Evolutionary conservation across 2,329 filamentous ascomycete species (phyloP).

Genomic region (Aspergillus glaucus): DNA sequence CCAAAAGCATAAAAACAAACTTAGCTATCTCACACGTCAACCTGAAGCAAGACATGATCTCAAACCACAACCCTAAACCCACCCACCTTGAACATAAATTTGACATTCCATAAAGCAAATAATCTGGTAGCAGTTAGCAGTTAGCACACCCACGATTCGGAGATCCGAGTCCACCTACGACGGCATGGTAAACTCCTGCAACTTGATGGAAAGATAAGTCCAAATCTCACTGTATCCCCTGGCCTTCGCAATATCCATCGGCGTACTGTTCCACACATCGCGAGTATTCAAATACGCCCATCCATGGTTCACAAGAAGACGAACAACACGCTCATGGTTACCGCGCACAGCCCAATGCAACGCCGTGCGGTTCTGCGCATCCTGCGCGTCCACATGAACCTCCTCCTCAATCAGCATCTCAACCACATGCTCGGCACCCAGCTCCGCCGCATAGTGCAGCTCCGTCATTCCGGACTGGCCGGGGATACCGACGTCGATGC

Average conservation of each 20-base stretch:
- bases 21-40: too few species aligned
- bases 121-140: too few species aligned
- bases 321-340: neutral
- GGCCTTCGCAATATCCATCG: neutral
- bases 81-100: too few species aligned
- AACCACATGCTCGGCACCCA: neutral
- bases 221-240: neutral
- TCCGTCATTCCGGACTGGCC: slow-evolving; percentile 3
- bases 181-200: too few species aligned
- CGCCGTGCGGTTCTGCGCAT: neutral
- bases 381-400: neutral
- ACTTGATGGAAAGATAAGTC: neutral
- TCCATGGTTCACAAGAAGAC: slow-evolving; percentile 1
- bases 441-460: slow-evolving; percentile 3
- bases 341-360: neutral
- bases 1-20: too few species aligned
- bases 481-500: slow-evolving; percentile 1
- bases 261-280: neutral
- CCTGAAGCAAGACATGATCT: too few species aligned
- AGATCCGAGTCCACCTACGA: too few species aligned
- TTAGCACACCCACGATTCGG: too few species aligned
- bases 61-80: too few species aligned
- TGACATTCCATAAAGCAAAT: too few species aligned
- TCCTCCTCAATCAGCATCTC: neutral
- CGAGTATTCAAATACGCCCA: neutral